Evolutionary conservation across 495 filamentous ascomycete genomes (phyloP), one percentile per base, ranked within the genome.

Genomic region (Tirmania nivea): DNA sequence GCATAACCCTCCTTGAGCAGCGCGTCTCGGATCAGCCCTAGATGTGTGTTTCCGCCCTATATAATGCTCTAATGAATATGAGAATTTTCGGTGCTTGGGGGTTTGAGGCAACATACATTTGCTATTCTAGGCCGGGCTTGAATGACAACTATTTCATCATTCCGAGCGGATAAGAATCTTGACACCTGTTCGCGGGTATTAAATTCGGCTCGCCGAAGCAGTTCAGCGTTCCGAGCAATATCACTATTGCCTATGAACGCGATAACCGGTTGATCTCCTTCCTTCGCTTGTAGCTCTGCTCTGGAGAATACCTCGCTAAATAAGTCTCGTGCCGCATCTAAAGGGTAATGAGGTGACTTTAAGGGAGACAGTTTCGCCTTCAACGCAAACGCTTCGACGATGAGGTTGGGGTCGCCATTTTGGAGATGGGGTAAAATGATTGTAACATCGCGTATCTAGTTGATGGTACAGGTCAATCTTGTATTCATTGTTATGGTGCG

Each of bases 21-120:
- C 0, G 80, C 76, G 3, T 75, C 77, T 16, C 90, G 77, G 20
- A 93, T 70, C 42, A 77, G 75, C 36, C 90, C 90, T 2, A 95
- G 67, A n/a, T 75, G 67, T 0, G 90, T 96, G 1, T 80, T 88
- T 16, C 88, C 76, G 50, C 75, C 79, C 66, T 71, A 50, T 10
- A 11, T n/a, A n/a, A n/a, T 49, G 31, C 25, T 31, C 25, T n/a
- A 31, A 7, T 31, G 25, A 31, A 7, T 35, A 56, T 47, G 16
- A 37, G 9, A 48, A 56, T 69, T 11, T 63, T 77, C 75, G 57
- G 69, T 59, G 48, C 68, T 65, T 17, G 63, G 58, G 11, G 79
- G 73, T 8, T 5, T 3, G 25, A 31, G 25, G 25, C 25, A 45
- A 45, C 39, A 14, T 45, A 45, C 39, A 45, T 45, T 45, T 14